Percentiles rank a stretch among this genome's conserved stretches.
phyloP scores from a whole-genome alignment of 2,329 filamentous ascomycete species.

The Neurospora crassa region DNA sequence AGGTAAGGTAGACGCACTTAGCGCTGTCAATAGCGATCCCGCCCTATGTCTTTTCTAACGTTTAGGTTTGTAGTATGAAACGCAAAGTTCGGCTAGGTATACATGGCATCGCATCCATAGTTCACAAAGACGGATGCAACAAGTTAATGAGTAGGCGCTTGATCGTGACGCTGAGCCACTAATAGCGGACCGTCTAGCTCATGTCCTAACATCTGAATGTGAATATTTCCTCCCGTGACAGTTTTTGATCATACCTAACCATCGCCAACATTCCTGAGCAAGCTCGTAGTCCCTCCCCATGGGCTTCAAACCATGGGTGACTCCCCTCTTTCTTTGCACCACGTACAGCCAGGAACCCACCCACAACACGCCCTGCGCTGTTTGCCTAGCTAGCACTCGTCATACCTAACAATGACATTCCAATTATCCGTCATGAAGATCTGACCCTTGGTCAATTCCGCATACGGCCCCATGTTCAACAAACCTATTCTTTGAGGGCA shows the following conservation, averaged over 20 bases:
- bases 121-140: no score
- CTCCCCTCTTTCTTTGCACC: neutral
- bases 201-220: neutral
- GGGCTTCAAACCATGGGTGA: neutral
- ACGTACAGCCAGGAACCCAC: no score
- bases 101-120: no score
- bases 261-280: neutral
- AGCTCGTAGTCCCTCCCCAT: neutral
- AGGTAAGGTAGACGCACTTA: no score
- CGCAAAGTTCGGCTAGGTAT: no score
- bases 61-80: no score
- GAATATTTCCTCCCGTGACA: neutral
- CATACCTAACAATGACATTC: conserved; percentile 1
- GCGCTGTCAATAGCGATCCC: no score
- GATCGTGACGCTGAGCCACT: neutral
- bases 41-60: no score
- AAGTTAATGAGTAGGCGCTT: no score
- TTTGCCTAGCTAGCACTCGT: neutral
- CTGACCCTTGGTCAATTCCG: neutral
- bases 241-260: neutral
- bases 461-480: neutral
- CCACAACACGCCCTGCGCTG: neutral
- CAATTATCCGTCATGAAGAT: neutral
- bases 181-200: neutral
- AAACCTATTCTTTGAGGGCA: no score